Base-by-base conservation (phyloP, 805 yeast species). In the Yarrowia yakushimensis region DNA sequence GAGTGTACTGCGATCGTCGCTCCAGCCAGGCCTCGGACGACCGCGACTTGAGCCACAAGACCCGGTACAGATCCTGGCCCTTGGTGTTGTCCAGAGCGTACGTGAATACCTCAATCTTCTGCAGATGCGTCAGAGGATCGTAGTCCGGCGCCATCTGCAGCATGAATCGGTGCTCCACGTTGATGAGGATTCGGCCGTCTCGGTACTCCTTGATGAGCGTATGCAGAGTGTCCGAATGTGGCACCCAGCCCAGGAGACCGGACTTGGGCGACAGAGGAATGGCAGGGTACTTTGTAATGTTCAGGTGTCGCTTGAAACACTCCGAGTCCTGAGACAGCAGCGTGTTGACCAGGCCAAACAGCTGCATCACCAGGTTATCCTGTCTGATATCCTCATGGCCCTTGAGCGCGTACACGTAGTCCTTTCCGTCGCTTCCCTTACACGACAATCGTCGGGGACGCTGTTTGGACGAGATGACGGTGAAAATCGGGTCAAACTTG, bases 301-400 rank as follows among this genome's bases (percentile, higher is more conserved):
- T 96, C 76, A 94, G 79, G 73, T 94, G 98, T 66, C 99, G 82
- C 77, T 90, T 92, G 81, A 92, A 94, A 72, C 97, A 91, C 72
- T 94, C 99, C 0, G 97, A 86, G 73, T 94, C 97, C 69, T 89
- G 89, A 5, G 86, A 82, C 66, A 94, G 80, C 54, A 96, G 78
- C 0, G 97, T 91, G 71, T 96, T 94, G 2, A 94, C 98, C 70
- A 94, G 79, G 0, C 98, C 98, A 74, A 94, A 93, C 68, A 94
- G 78, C 75, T 94, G 99, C 99, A 94, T 94, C 27, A 93, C 99
- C 73, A 96, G 80, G 70, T 90, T 90, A 76, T 94, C 99, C 73
- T 94, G 99, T 70, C 99, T 83, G 61, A 94, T 90, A 79, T 94
- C 99, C 76, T 94, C 99, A 71, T 94, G 98, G 0, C 98, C 99